Conservation (phyloP, 768 basidiomycete genomes). For the Stropharia rugosoannulata region DNA sequence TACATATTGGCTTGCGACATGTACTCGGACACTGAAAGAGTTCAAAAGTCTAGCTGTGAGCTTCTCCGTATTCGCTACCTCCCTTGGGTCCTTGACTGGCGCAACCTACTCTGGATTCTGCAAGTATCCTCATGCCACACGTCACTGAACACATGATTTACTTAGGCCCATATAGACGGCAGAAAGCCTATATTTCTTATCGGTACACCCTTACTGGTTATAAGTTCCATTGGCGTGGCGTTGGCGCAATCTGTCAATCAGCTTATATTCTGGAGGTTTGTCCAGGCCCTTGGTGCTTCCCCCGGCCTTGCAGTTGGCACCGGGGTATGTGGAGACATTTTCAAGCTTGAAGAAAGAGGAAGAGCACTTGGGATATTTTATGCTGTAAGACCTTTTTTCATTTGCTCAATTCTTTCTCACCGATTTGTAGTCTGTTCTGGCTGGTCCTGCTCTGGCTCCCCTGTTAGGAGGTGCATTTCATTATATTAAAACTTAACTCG, state of each 20-base stretch:
- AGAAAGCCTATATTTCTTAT: slow-evolving; percentile 55
- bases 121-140: slow-evolving; percentile 10
- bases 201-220: slow-evolving; percentile 56
- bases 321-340: slow-evolving; percentile 62
- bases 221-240: slow-evolving; percentile 63
- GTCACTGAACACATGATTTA: not conserved
- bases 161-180: slow-evolving; percentile 44
- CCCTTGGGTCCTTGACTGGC: slow-evolving; percentile 26
- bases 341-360: slow-evolving; percentile 54
- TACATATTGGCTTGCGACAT: not conserved
- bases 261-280: slow-evolving; percentile 57
- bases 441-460: slow-evolving; percentile 64
- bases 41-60: slow-evolving; percentile 27
- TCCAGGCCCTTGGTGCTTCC: slow-evolving; percentile 65
- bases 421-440: slow-evolving; percentile 42
- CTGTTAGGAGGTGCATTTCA: slow-evolving; percentile 44
- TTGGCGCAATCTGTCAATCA: slow-evolving; percentile 35
- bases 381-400: slow-evolving; percentile 30
- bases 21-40: not conserved
- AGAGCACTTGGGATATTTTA: slow-evolving; percentile 57
- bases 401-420: not conserved
- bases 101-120: slow-evolving; percentile 36
- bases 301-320: slow-evolving; percentile 51
- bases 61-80: slow-evolving; percentile 29
- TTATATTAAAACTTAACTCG: not conserved